Base-by-base conservation (phyloP, 225 moss, liverwort and hornwort genomes). In the Physcomitrium patens region DNA sequence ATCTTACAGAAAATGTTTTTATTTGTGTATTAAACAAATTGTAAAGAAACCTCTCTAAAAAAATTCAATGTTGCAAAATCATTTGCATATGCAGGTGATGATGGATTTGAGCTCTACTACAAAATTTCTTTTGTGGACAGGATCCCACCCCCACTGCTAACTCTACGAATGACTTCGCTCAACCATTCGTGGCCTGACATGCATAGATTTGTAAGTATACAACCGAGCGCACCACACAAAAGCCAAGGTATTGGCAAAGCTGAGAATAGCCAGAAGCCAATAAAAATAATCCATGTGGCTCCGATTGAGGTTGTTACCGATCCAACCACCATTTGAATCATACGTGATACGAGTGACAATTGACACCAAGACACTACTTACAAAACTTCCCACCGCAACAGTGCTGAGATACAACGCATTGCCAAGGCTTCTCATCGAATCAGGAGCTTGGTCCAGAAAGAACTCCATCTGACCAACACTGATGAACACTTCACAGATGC, bases 391-490 rank as follows among this genome's bases (percentile, higher is more conserved):
- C 44, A 95, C 90, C 3, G 99, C 91, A 19, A 99, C 93, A 10
- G 99, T 99, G 81, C 99, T 99, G 46, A 99, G 93, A 72, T 99
- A 99, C 7, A 99, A 76, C 59, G 99, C 99, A 58, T 93, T 91
- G 10, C 99, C 99, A 12, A 99, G 85, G 81, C 99, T 99, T 27
- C 95, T 87, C 99, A 99, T 99, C 22, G 99, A 90, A 73, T 95
- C 95, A 1, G 99, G 99, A 1, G 90, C 90, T 74, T 99, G 99
- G 82, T 93, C 93, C 71, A 95, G 82, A 79, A 99, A 99, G 51
- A 99, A 99, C 68, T 99, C 99, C 93, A 95, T 93, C 76, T 99
- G 99, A 15, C 99, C 99, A 1, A 99, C 99, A 14, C 95, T 93
- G 58, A 95, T 99, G 53, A 99, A 99, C 54, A 99, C 99, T 76